Conservation (phyloP, 2,329 filamentous ascomycete genomes). For the Calonectria pauciramosa region DNA sequence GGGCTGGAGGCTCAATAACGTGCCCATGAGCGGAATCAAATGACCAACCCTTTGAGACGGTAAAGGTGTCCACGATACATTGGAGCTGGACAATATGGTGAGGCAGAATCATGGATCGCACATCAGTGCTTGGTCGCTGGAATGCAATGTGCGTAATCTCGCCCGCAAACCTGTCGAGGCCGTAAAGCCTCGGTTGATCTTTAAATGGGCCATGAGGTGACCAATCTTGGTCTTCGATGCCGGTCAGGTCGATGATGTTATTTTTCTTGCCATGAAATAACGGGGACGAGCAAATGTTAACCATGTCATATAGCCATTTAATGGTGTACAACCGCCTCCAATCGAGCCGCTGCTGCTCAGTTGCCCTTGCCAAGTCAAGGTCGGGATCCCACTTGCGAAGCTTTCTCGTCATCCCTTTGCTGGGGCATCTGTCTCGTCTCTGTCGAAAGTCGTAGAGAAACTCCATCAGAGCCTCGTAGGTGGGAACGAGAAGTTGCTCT, state of each 20-base stretch:
- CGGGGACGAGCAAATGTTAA: not conserved
- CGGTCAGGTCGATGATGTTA: not conserved
- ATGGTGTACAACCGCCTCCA: not conserved
- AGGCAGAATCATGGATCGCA: slow-evolving; percentile 58
- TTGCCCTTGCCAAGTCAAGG: not conserved
- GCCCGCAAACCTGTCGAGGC: slow-evolving; percentile 55
- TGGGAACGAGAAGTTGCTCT: not conserved
- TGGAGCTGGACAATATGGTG: slow-evolving; percentile 65
- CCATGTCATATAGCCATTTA: not conserved
- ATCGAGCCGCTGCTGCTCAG: not conserved
- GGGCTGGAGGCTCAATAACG: not conserved
- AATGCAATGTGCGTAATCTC: slow-evolving; percentile 59
- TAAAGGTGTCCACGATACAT: slow-evolving; percentile 63
- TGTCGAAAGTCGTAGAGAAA: slow-evolving; percentile 6
- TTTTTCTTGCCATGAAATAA: not conserved
- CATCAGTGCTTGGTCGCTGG: slow-evolving; percentile 55
- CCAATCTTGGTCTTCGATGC: not conserved
- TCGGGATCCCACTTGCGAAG: not conserved
- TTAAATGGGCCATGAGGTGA: not conserved
- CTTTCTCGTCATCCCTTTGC: not conserved
- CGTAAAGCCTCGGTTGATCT: not conserved
- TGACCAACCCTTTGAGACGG: slow-evolving; percentile 59
- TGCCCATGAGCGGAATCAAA: not conserved
- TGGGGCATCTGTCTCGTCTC: not conserved
- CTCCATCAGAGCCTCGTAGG: not conserved